phyloP scores from a whole-genome alignment of 306 rosid genomes.

The Castanopsis chinensis region DNA sequence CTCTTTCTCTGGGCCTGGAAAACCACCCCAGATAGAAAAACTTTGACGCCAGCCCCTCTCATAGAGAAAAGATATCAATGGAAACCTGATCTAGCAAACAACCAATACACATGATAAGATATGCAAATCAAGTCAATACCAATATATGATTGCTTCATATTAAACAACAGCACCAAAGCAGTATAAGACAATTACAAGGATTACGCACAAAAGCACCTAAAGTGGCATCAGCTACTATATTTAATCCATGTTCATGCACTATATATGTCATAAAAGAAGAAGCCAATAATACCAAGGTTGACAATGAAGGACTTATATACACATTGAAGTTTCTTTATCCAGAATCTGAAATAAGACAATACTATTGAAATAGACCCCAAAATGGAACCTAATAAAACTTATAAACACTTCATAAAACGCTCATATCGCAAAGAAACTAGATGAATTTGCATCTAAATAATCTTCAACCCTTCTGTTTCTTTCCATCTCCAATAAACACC shows the following conservation, averaged over 20 bases:
- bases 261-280: background rate
- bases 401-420: background rate
- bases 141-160: slow-evolving; percentile 14
- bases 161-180: background rate
- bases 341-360: background rate
- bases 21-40: slow-evolving; percentile 67
- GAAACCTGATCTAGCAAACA: slow-evolving; percentile 60
- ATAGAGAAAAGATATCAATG: slow-evolving; percentile 72
- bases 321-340: background rate
- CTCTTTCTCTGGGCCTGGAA: slow-evolving; percentile 96
- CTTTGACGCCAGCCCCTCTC: slow-evolving; percentile 99
- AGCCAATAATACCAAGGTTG: background rate
- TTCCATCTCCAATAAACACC: background rate
- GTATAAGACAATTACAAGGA: background rate
- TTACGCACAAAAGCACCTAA: background rate
- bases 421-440: background rate
- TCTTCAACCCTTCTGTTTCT: background rate
- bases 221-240: background rate
- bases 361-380: background rate
- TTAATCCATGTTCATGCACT: background rate
- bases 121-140: slow-evolving; percentile 2
- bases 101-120: slow-evolving; percentile 17
- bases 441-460: background rate
- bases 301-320: background rate
- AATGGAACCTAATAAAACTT: background rate